phyloP scores from a whole-genome alignment of 1,284 basidiomycete genomes.

The Ceratorhiza oryzae-sativae region DNA sequence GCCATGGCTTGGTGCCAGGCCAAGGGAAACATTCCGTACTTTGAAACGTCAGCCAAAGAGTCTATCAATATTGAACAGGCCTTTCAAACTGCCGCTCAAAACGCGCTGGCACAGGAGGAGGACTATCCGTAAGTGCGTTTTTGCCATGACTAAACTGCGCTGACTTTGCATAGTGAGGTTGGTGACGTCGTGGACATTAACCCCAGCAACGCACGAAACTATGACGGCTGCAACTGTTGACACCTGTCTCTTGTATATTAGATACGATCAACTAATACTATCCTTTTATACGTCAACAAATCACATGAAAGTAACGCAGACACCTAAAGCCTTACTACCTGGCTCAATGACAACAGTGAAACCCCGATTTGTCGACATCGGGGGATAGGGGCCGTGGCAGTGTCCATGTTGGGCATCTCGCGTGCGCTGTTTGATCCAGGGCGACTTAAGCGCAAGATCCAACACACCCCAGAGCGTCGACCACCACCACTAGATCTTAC shows the following conservation, averaged over 20 bases:
- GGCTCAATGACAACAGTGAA: no score
- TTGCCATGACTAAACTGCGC: background rate
- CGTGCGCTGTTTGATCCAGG: conserved; percentile 4
- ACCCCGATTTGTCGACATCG: background rate
- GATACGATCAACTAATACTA: no score
- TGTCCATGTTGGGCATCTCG: background rate
- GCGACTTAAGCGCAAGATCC: conserved; percentile 1
- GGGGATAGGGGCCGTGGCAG: conserved; percentile 16
- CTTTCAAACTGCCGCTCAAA: conserved; percentile 99
- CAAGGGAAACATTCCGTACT: conserved; percentile 99
- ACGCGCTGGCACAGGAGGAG: conserved; percentile 94
- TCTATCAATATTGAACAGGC: conserved; percentile 99
- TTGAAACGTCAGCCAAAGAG: conserved; percentile 99
- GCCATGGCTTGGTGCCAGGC: conserved; percentile 99
- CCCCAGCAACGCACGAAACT: background rate
- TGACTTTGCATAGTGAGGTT: background rate
- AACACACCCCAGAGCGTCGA: conserved; percentile 4
- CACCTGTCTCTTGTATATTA: background rate
- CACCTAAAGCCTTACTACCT: no score
- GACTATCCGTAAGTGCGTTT: conserved; percentile 62
- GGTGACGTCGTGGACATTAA: background rate
- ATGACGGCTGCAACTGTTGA: conserved; percentile 10
- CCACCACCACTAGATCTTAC: conserved; percentile 6
- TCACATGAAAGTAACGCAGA: no score
- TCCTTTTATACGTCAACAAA: no score